Evolutionary conservation across 306 rosid species (phyloP).

Genomic region (Herpetospermum pedunculosum): DNA sequence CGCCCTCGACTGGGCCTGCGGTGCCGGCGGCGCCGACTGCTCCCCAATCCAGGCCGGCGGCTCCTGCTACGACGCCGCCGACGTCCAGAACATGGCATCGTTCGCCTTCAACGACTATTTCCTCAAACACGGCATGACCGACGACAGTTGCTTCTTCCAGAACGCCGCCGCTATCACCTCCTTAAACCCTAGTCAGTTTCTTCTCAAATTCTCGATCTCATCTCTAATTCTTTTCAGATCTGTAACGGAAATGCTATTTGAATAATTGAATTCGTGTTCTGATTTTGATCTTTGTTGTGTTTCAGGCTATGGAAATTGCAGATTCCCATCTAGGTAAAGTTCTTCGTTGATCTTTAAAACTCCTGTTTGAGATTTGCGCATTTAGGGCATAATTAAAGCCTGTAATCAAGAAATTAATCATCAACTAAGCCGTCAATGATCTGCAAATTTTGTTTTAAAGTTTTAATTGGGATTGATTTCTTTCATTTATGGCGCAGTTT

Average conservation of each 20-base stretch:
- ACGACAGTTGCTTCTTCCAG: constrained; percentile 59
- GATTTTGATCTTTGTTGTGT: neutral
- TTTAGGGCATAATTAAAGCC: neutral
- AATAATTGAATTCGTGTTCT: neutral
- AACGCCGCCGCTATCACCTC: constrained; percentile 68
- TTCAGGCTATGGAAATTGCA: constrained; percentile 73
- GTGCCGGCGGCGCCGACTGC: constrained; percentile 71
- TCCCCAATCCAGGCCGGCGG: constrained; percentile 70
- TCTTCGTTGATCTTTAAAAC: neutral
- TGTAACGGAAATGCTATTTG: neutral
- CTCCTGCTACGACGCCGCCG: constrained; percentile 52
- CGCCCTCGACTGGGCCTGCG: constrained; percentile 87
- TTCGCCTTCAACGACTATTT: constrained; percentile 76
- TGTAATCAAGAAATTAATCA: neutral
- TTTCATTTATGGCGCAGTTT: constrained; percentile 32
- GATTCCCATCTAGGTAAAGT: constrained; percentile 69
- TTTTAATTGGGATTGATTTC: neutral
- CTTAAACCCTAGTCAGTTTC: constrained; percentile 63
- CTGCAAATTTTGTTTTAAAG: neutral
- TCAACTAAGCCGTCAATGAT: neutral
- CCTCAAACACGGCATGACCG: constrained; percentile 54
- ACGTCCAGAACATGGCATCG: constrained; percentile 58
- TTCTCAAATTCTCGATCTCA: neutral
- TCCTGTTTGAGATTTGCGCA: no score
- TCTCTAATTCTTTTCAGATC: neutral